Base-by-base conservation (phyloP, 768 basidiomycete genomes). In the Amanita rimosa region DNA sequence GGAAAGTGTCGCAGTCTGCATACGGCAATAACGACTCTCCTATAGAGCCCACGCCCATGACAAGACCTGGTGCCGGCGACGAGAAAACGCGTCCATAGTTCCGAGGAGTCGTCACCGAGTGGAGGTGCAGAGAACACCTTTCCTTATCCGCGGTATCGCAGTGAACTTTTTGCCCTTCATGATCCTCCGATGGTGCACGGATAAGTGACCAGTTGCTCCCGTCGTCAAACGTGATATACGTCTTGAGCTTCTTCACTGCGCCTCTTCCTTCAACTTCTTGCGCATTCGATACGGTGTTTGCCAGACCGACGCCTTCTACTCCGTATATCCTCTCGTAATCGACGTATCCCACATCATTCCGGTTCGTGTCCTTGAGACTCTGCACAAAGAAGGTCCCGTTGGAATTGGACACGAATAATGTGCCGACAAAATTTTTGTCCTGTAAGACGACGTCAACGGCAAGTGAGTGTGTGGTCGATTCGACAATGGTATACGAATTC, bases 321-420 rank as follows among this genome's bases (percentile, higher is more conserved):
- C 89, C 90, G 55, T 84, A 85, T 31, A 94, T 63, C 51, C 77
- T 79, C 67, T 99, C 96, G 57, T 83, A 98, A 62, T 98, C 96
- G 31, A 98, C 95, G 51, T 80, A 96, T 8, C 94, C 96, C 51
- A 72, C 64, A 39, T 75, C 71, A 62, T 98, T 95, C 42, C 96
- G 72, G 62, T 98, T 98, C 4, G 96, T 98, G 59, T 95, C 83
- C 65, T 83, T 78, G 51, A 99, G 71, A 56, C 86, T 85, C 65
- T 94, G 77, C 8, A 92, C 85, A 62, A 98, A 99, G 65, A 80
- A 94, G 11, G 93, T 96, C 3, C 96, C 96, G 57, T 97, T 94
- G 33, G 87, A 90, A 64, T 97, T 96, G 66, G 85, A 88, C 48
- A 95, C 85, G 69, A 97, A 99, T 11, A 99, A 68, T 2, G 95